Conservation (phyloP, 495 filamentous ascomycete genomes). For the Lindgomyces ingoldianus region DNA sequence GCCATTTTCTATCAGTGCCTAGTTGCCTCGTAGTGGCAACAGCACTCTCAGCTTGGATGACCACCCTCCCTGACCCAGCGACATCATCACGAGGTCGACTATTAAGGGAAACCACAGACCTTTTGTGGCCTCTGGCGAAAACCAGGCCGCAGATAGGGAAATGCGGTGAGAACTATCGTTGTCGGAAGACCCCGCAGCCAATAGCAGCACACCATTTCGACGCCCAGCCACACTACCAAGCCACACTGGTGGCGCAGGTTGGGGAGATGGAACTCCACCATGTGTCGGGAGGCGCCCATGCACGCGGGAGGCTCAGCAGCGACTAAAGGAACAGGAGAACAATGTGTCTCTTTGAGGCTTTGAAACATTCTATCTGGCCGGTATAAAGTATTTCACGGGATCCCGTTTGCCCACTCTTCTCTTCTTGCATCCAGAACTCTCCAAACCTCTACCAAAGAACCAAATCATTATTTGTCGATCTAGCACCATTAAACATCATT, state of each 20-base stretch:
- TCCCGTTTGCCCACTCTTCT: neutral
- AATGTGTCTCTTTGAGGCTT: constrained; percentile 14
- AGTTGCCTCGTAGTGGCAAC: constrained; percentile 18
- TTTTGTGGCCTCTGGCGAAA: constrained; percentile 4
- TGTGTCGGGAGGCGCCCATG: neutral
- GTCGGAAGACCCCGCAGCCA: neutral
- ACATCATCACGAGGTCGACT: constrained; percentile 10
- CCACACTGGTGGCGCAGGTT: neutral
- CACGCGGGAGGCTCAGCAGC: constrained; percentile 8
- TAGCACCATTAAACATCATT: neutral
- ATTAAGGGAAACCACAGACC: neutral
- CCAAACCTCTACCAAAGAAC: neutral
- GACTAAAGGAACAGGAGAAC: neutral
- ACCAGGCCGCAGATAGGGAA: neutral
- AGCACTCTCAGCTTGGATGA: constrained; percentile 22
- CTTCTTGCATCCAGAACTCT: constrained; percentile 5
- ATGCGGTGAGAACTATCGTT: neutral
- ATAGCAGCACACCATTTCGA: neutral
- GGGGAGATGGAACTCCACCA: neutral
- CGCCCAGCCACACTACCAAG: neutral
- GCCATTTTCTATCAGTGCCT: neutral
- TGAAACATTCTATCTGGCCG: constrained; percentile 4
- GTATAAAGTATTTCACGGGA: neutral
- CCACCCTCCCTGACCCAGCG: constrained; percentile 13
- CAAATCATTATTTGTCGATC: neutral